phyloP scores from a whole-genome alignment of 2,329 filamentous ascomycete genomes.

The Aureobasidium sp. region DNA sequence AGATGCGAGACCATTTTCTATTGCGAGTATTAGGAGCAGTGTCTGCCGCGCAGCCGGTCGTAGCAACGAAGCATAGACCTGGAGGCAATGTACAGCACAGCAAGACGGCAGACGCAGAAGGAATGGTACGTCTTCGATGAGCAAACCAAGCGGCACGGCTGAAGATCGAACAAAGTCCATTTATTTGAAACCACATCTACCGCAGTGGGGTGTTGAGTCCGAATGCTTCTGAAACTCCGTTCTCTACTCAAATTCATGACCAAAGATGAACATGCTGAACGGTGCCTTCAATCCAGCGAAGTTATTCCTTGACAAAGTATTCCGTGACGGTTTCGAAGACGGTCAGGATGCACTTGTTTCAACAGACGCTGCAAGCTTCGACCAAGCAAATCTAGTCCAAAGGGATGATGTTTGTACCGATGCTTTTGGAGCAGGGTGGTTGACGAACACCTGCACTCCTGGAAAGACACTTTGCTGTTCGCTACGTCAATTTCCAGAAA shows the following conservation, averaged over 20 bases:
- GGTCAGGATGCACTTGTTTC: not conserved
- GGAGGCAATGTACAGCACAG: no score
- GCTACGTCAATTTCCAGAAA: not conserved
- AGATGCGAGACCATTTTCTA: no score
- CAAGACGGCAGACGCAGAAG: no score
- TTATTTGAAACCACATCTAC: no score
- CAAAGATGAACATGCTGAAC: not conserved
- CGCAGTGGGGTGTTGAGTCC: no score
- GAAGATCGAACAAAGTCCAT: no score
- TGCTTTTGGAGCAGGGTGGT: constrained; percentile 16
- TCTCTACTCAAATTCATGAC: not conserved
- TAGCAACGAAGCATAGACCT: no score
- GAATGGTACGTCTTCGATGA: no score
- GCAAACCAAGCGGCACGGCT: no score
- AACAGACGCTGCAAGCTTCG: not conserved
- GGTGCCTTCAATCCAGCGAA: not conserved
- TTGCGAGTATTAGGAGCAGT: no score
- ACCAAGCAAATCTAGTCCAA: not conserved
- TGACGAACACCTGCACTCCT: constrained; percentile 13
- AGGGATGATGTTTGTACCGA: constrained; percentile 16
- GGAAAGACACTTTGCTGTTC: constrained; percentile 18
- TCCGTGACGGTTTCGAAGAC: not conserved
- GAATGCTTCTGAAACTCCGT: not conserved
- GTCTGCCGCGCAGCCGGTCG: no score
- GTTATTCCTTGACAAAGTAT: not conserved